Evolutionary conservation across 495 filamentous ascomycete species (phyloP), one percentile per base, ranked within the genome.

Genomic region (Aspergillus biplanus): DNA sequence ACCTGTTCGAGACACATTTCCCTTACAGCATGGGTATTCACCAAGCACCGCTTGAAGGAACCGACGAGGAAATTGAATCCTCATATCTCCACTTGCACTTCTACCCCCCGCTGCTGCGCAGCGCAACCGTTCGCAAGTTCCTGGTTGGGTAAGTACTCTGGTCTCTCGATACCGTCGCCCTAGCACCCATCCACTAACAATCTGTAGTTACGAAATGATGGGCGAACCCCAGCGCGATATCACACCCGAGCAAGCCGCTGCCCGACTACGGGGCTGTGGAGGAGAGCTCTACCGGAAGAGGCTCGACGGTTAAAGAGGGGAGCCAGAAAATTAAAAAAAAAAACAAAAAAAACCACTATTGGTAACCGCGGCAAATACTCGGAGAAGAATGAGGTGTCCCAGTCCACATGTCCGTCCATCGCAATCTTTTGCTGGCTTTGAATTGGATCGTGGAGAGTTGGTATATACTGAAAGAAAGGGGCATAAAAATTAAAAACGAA

Each of bases 181-280:
- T 18, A 63, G n/a, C 56, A 44, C 16, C 18, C 11, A 15, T 58
- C 60, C 59, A 55, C 57, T 74, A 59, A 72, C 54, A 11, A 32
- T 35, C 4, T 35, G n/a, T 66, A 85, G 82, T 47, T 97, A 93
- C 73, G 93, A 99, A 76, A 77, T 99, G 81, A 86, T 99, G 87
- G 95, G 90, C 3, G 95, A 99, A 76, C 95, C 95, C 32, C 95
- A 99, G 75, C 86, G 95, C 53, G 95, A 99, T 73, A 99, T 99
- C 69, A 99, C 96, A 2, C 93, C 95, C 0, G 95, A 99, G 75
- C 95, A 99, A 73, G 95, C 96, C 12, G 91, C 95, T 33, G 88
- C 86, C 33, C 85, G 86, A 42, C 75, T 99, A 55, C 83, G 92
- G 63, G 81, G 82, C 56, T 86, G 90, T 54, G 92, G 89, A 0